These are phyloP conservation scores for Coffea eugenioides DNA, from an alignment of 257 asterid species.

Conservation along the genomic window DNA sequence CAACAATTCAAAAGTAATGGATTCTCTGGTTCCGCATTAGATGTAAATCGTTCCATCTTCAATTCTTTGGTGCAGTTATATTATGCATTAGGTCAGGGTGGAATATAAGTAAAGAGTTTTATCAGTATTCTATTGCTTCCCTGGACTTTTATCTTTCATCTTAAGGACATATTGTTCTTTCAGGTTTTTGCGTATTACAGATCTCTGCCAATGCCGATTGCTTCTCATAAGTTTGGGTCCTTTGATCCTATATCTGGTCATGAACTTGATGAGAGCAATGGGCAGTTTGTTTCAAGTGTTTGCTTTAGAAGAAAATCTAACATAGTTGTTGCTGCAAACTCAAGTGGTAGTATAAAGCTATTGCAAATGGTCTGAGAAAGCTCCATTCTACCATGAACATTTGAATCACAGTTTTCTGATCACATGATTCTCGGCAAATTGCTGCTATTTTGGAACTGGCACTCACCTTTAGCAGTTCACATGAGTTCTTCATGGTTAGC, in stretches of 20 bases:
- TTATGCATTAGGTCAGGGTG: not conserved
- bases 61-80: not conserved
- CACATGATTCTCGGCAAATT: not conserved
- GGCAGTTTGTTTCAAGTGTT: conserved; percentile 59
- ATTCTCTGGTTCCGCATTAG: not conserved
- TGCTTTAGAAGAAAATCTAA: conserved; percentile 65
- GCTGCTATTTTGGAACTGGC: not conserved
- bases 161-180: not conserved
- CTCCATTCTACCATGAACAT: not conserved
- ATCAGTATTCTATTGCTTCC: not conserved
- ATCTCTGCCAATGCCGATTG: conserved; percentile 64
- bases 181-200: conserved; percentile 63
- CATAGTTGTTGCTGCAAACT: conserved; percentile 59
- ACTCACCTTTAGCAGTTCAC: conserved; percentile 3
- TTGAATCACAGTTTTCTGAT: not conserved
- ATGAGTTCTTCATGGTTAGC: not conserved
- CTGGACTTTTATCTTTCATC: not conserved
- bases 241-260: conserved; percentile 41
- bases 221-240: conserved; percentile 44
- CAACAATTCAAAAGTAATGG: not conserved
- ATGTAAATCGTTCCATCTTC: not conserved
- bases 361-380: conserved; percentile 39
- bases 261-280: conserved; percentile 30
- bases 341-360: conserved; percentile 43
- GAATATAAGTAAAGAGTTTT: not conserved